Evolutionary conservation across 768 basidiomycete genomes (phyloP), one percentile per base, ranked within the genome.

Genomic region (Trametes villosa): DNA sequence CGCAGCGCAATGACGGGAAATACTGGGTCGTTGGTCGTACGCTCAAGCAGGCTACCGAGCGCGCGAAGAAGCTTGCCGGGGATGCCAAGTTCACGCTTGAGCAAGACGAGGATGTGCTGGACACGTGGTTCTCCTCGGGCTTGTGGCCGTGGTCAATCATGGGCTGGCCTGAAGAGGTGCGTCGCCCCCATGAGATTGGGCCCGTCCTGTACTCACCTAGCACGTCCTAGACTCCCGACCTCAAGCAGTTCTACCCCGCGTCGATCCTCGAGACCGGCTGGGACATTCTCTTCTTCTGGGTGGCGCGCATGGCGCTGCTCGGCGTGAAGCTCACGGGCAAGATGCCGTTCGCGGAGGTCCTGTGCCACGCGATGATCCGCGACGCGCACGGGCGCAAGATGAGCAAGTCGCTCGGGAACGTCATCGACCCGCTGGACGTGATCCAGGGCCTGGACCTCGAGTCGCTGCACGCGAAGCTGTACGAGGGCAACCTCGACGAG

Each of bases 241-340:
- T 93, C 41, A 73, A 86, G 64, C 78, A 80, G 30, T 98, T 92
- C 79, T 99, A 96, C 74, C 97, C 97, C 0, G 77, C 92, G 2
- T 84, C 87, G n/a, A 67, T 98, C 44, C 85, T 98, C 30, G 97
- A 98, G 77, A 99, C 97, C 0, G 97, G 97, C 46, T 98, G 97
- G 96, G 97, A 98, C 65, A 98, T 98, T 68, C 75, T 99, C n/a
- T 96, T 96, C 83, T 98, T 98, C 85, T 99, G 97, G 97, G 96
- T 98, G 8, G 96, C 97, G 17, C 90, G 97, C 42, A 99, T 98
- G 96, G 96, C 92, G 49, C 78, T 99, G 69, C 86, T 98, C 34
- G 96, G 97, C 42, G 77, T 94, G 67, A 83, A 89, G 57, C 85
- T 98, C 46, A 99, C 97, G 0, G 95, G 84, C 27, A 75, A 91